Conservation (phyloP, 176 grass and related monocot species). For the Zea mays region DNA sequence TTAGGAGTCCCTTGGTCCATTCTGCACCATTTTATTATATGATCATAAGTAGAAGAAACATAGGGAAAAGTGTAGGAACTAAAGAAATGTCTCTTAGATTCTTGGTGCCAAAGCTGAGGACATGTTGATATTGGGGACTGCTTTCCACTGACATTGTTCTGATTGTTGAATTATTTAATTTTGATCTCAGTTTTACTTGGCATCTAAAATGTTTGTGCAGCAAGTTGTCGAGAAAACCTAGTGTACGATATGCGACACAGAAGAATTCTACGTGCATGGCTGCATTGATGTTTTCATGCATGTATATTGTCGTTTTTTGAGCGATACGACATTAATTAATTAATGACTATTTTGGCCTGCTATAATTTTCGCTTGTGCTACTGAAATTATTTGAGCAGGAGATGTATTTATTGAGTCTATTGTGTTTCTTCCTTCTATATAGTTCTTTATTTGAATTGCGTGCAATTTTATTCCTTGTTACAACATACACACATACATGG, state of each 20-base stretch:
- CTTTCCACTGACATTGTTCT: slow-evolving; percentile 13
- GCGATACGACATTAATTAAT: slow-evolving; percentile 24
- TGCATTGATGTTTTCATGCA: slow-evolving; percentile 39
- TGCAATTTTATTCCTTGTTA: slow-evolving; percentile 35
- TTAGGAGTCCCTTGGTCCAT: slow-evolving; percentile 21
- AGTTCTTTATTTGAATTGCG: slow-evolving; percentile 40
- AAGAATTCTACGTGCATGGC: slow-evolving; percentile 35
- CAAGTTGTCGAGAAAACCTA: slow-evolving; percentile 27
- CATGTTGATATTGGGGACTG: slow-evolving; percentile 20
- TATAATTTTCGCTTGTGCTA: slow-evolving; percentile 4
- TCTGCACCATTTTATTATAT: slow-evolving; percentile 1
- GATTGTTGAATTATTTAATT: slow-evolving; percentile 26
- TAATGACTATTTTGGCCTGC: slow-evolving; percentile 27
- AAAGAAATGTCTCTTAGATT: slow-evolving; percentile 9
- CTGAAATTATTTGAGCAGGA: slow-evolving; percentile 12
- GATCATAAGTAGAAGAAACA: slow-evolving; percentile 6
- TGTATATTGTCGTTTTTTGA: background rate
- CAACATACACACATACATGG: slow-evolving; percentile 9
- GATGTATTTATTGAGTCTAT: slow-evolving; percentile 18
- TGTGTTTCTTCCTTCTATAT: background rate
- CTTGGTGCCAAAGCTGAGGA: background rate
- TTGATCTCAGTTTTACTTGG: slow-evolving; percentile 17
- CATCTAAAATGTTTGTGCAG: slow-evolving; percentile 25
- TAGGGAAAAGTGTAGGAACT: background rate
- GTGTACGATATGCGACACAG: background rate